A percentile compares a stretch with the other conserved stretches of the same genome.
Conservation (phyloP, 345 rosid species). For the Gossypium anomalum region DNA sequence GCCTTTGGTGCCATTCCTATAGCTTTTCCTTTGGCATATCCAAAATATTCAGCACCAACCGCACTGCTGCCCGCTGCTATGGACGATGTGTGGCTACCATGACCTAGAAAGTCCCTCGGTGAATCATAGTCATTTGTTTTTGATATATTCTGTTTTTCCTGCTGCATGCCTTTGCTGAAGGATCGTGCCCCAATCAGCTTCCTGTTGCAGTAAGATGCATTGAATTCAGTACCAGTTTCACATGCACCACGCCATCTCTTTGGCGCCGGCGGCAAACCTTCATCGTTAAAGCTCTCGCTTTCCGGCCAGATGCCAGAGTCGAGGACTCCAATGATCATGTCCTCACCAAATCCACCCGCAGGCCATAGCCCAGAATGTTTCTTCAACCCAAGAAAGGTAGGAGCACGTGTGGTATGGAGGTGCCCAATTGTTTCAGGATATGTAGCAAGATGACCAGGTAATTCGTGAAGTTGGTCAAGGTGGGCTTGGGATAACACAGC, state of each 20-base stretch:
- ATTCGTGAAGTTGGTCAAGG: conserved; percentile 28
- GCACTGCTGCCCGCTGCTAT: conserved; percentile 40
- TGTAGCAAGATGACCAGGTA: conserved; percentile 36
- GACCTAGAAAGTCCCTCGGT: conserved; percentile 47
- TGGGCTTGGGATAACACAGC: conserved; percentile 38
- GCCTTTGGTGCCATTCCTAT: conserved; percentile 38
- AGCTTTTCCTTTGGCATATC: conserved; percentile 51
- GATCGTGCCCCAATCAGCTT: conserved; percentile 45
- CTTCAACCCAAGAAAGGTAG: conserved; percentile 39
- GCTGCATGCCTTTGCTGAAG: conserved; percentile 48
- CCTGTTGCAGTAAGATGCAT: conserved; percentile 38
- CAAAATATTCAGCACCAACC: conserved; percentile 31
- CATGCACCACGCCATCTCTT: conserved; percentile 39
- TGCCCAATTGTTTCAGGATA: conserved; percentile 39
- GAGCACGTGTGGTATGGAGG: conserved; percentile 35
- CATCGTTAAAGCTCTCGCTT: conserved; percentile 40
- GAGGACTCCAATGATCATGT: conserved; percentile 40
- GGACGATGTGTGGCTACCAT: conserved; percentile 49
- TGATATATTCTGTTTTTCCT: conserved; percentile 26
- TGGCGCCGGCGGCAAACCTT: conserved; percentile 41
- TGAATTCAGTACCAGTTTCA: conserved; percentile 36
- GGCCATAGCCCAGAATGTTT: conserved; percentile 36
- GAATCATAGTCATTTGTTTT: conserved; percentile 40
- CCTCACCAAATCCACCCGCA: conserved; percentile 35
- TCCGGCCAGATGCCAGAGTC: conserved; percentile 51